These are phyloP conservation scores for Podila epigama DNA, from an alignment of 192 early-diverging fungal genomes.

Conservation along the genomic window DNA sequence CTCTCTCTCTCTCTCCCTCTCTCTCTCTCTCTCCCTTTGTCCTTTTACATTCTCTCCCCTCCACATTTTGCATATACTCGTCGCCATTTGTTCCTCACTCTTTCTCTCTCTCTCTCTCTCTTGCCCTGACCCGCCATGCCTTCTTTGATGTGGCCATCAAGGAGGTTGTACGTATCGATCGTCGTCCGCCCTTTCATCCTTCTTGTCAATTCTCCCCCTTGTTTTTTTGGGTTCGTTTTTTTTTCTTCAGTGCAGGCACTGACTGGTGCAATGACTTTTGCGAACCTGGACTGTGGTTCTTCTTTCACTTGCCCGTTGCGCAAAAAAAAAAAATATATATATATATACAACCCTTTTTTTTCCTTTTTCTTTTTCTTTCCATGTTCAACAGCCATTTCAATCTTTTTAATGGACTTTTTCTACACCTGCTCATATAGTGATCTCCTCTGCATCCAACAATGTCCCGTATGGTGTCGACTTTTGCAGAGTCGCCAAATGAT, in stretches of 20 bases:
- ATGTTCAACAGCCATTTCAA: too few relatives aligned
- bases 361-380: too few relatives aligned
- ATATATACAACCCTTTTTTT: too few relatives aligned
- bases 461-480: constrained; percentile 6
- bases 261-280: too few relatives aligned
- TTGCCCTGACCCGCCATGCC: not conserved
- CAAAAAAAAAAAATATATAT: too few relatives aligned
- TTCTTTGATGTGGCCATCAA: not conserved
- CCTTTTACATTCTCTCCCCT: not conserved
- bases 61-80: not conserved
- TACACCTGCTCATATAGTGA: not conserved
- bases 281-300: too few relatives aligned
- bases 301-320: too few relatives aligned
- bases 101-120: not conserved
- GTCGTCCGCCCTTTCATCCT: not conserved
- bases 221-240: not conserved
- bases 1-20: not conserved
- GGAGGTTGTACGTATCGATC: not conserved
- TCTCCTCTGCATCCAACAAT: not conserved
- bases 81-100: not conserved
- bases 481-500: not conserved
- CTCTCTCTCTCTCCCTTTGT: not conserved
- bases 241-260: too few relatives aligned
- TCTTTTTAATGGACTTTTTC: not conserved
- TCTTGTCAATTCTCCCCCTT: not conserved